Evolutionary conservation across 108 stramenopile species (phyloP).

Genomic region (Nitzschia inconspicua): DNA sequence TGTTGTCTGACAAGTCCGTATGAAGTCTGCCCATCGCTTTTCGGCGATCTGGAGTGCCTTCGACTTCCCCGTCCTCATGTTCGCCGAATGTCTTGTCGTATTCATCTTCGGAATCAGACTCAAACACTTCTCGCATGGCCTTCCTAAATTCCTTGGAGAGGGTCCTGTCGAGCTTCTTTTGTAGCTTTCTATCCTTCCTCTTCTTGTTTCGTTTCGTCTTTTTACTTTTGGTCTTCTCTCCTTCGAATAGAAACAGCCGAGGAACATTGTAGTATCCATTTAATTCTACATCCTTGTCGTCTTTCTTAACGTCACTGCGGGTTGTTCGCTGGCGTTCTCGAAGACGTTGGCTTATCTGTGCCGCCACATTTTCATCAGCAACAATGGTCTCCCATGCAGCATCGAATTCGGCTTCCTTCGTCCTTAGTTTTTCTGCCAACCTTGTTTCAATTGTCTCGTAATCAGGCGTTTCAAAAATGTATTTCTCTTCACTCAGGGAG

Average conservation of each 20-base stretch:
- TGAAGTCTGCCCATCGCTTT: neutral
- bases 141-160: constrained; percentile 29
- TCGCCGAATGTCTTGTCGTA: constrained; percentile 15
- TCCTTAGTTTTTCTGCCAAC: constrained; percentile 2
- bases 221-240: constrained; percentile 8
- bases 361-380: constrained; percentile 20
- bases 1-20: neutral
- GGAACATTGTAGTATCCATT: constrained; percentile 6
- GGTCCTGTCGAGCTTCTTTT: constrained; percentile 25
- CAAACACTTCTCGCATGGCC: constrained; percentile 30
- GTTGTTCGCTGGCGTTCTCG: constrained; percentile 12
- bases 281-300: neutral
- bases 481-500: neutral
- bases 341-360: constrained; percentile 28
- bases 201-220: constrained; percentile 9
- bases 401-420: constrained; percentile 26
- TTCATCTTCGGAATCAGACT: constrained; percentile 27
- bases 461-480: neutral
- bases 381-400: constrained; percentile 26
- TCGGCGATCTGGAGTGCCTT: neutral
- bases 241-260: constrained; percentile 32
- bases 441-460: constrained; percentile 24
- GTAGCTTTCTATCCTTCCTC: constrained; percentile 12
- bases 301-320: constrained; percentile 6
- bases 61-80: neutral